Percentiles rank a stretch among this genome's conserved stretches.
Evolutionary conservation across 495 filamentous ascomycete species (phyloP).

Genomic region (Trichocladium uniseriatum): DNA sequence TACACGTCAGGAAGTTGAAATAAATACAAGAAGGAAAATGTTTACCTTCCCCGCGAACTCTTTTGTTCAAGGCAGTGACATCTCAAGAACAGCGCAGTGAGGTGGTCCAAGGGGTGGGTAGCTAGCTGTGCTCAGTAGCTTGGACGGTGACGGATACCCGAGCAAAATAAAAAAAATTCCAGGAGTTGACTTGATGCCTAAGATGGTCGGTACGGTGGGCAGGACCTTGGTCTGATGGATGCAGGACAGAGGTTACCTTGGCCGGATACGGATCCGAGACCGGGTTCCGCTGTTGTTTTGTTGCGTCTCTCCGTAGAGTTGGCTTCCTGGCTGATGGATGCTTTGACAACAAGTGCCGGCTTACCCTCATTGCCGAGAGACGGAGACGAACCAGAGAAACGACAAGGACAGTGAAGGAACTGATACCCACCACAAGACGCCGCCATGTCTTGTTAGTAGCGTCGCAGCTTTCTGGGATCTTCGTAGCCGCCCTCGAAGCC

Average conservation of each 20-base stretch:
- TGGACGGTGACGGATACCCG: too few species aligned
- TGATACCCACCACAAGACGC: constrained; percentile 38
- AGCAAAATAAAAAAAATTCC: neutral
- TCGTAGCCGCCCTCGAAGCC: constrained; percentile 62
- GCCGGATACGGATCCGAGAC: neutral
- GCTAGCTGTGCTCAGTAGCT: neutral
- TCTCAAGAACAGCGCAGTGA: neutral
- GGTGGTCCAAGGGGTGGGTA: neutral
- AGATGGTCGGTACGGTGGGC: neutral
- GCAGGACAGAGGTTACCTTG: neutral
- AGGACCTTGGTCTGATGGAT: neutral
- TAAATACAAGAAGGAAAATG: constrained; percentile 13
- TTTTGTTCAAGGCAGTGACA: neutral
- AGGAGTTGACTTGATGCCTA: neutral
- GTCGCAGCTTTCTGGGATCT: constrained; percentile 68
- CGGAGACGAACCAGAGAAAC: constrained; percentile 25
- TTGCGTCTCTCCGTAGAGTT: neutral
- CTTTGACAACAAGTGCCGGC: constrained; percentile 19
- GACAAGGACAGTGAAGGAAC: constrained; percentile 28
- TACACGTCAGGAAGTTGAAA: constrained; percentile 1
- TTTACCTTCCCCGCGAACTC: constrained; percentile 17
- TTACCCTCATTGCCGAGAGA: constrained; percentile 60
- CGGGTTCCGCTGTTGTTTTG: neutral
- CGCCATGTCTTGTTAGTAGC: constrained; percentile 47
- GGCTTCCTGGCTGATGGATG: neutral